phyloP scores from a whole-genome alignment of 75 land plant species.

The Sequoia sempervirens region DNA sequence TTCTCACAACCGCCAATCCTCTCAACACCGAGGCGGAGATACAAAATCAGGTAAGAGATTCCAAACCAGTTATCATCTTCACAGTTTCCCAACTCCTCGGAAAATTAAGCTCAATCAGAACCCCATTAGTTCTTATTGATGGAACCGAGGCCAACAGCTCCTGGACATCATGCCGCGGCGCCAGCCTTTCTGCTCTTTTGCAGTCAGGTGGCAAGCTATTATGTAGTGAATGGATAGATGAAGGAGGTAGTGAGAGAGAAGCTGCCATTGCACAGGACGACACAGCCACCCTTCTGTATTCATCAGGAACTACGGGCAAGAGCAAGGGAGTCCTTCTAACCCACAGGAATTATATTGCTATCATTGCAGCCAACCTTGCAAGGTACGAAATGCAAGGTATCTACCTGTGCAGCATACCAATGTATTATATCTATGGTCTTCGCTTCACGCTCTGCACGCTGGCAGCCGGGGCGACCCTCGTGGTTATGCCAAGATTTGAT shows the following conservation, averaged over 20 bases:
- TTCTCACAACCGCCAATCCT: slow-evolving; percentile 89
- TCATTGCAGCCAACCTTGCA: slow-evolving; percentile 30
- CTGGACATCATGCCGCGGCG: slow-evolving; percentile 5
- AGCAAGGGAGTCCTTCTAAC: slow-evolving; percentile 82
- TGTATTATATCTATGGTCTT: slow-evolving; percentile 89
- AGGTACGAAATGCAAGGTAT: slow-evolving; percentile 8
- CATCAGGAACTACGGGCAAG: slow-evolving; percentile 90
- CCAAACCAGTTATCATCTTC: slow-evolving; percentile 54
- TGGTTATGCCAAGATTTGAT: slow-evolving; percentile 66
- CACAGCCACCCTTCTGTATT: slow-evolving; percentile 66
- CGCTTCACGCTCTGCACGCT: slow-evolving; percentile 37
- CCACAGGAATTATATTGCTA: slow-evolving; percentile 70
- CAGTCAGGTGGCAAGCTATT: not conserved
- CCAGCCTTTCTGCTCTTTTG: slow-evolving; percentile 10
- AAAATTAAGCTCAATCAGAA: slow-evolving; percentile 30
- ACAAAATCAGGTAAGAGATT: slow-evolving; percentile 67
- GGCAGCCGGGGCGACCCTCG: slow-evolving; percentile 50
- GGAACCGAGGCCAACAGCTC: not conserved
- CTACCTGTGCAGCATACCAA: slow-evolving; percentile 63
- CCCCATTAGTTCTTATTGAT: slow-evolving; percentile 31
- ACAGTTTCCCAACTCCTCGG: slow-evolving; percentile 38
- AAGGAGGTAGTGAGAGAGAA: not conserved
- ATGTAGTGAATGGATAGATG: not conserved
- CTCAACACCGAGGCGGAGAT: slow-evolving; percentile 81
- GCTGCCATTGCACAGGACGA: slow-evolving; percentile 21